A percentile compares a stretch with the other conserved stretches of the same genome.
Conservation (phyloP, 176 grass and related monocot species). For the Canna indica region DNA sequence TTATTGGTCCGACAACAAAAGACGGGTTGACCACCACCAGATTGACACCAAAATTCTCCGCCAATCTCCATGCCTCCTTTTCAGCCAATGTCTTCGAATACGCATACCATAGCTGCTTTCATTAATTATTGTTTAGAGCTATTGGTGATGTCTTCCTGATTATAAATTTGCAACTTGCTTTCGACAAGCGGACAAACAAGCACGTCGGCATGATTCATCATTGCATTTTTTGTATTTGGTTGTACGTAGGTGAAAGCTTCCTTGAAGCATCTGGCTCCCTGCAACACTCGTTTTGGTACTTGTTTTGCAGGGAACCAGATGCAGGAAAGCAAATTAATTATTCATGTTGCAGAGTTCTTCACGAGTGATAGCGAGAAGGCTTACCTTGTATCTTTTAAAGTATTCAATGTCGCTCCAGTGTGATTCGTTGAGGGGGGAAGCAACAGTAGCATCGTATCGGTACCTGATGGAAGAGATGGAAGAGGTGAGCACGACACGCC, state of each 20-base stretch:
- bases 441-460: constrained; percentile 33
- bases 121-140: too few relatives aligned
- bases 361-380: neutral
- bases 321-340: neutral
- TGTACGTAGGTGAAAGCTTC: too few relatives aligned
- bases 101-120: constrained; percentile 73
- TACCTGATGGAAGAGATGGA: constrained; percentile 65
- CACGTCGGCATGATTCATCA: too few relatives aligned
- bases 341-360: neutral
- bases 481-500: constrained; percentile 70
- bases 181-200: too few relatives aligned
- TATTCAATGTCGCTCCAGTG: constrained; percentile 75
- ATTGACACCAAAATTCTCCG: constrained; percentile 38
- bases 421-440: constrained; percentile 51
- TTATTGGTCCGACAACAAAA: constrained; percentile 54
- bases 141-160: too few relatives aligned
- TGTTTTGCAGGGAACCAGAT: neutral
- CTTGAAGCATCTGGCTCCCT: neutral
- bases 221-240: too few relatives aligned
- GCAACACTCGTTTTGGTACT: neutral
- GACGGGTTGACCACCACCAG: constrained; percentile 81
- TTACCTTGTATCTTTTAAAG: constrained; percentile 50
- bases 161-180: too few relatives aligned
- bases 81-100: constrained; percentile 84
- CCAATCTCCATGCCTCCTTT: constrained; percentile 72